A percentile compares a stretch with the other conserved stretches of the same genome.
Conservation (phyloP, 352 stramenopile genomes). For the Blastocystis sp. region DNA sequence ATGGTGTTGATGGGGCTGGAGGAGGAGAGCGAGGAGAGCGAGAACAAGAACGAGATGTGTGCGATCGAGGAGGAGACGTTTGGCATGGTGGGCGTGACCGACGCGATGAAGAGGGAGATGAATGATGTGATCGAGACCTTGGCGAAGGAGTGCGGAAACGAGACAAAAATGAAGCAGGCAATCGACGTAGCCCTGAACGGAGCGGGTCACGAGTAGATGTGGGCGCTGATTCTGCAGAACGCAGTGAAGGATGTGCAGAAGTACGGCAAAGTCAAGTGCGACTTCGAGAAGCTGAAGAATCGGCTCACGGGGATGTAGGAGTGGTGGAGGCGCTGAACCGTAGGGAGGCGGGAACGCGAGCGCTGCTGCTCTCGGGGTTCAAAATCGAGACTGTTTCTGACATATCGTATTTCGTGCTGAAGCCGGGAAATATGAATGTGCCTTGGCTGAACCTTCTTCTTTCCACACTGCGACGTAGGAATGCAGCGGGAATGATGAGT, state of each 20-base stretch:
- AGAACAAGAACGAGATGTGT: neutral
- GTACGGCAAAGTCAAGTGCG: neutral
- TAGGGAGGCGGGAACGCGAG: conserved; percentile 1
- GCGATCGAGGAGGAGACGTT: conserved; percentile 20
- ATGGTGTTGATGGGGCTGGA: neutral
- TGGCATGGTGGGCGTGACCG: neutral
- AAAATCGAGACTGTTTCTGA: neutral
- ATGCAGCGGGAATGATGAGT: neutral
- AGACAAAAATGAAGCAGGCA: neutral
- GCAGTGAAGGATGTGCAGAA: conserved; percentile 11
- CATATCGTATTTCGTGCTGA: conserved; percentile 30
- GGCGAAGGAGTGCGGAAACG: neutral
- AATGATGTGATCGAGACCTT: neutral
- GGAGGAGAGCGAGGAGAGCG: neutral
- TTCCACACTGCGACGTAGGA: neutral
- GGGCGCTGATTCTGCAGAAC: neutral
- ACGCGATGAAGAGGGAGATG: neutral
- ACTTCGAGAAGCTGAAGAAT: neutral
- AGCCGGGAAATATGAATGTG: conserved; percentile 55
- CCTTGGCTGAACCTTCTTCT: conserved; percentile 17
- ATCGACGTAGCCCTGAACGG: neutral
- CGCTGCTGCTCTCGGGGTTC: conserved; percentile 26
- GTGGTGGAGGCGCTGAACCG: neutral
- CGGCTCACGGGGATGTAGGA: conserved; percentile 9
- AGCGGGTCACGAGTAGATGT: neutral